Evolutionary conservation across 768 basidiomycete species (phyloP).

Genomic region (Paxillus involutus): DNA sequence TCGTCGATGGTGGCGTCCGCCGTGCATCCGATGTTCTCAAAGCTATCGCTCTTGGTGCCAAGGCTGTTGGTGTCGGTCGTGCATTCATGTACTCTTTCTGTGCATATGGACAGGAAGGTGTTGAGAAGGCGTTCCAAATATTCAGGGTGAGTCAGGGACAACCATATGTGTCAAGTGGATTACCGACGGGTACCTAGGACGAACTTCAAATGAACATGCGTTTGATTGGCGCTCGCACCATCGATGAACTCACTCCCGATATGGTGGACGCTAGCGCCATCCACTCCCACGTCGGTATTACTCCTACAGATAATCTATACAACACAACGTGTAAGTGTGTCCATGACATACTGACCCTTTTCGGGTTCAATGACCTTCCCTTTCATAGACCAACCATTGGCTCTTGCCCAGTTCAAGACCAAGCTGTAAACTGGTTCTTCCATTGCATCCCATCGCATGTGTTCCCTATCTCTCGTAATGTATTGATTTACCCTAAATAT

Average conservation of each 20-base stretch:
- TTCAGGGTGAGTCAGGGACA: constrained; percentile 47
- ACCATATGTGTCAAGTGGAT: neutral
- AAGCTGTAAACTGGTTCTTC: constrained; percentile 9
- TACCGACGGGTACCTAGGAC: constrained; percentile 47
- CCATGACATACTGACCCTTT: neutral
- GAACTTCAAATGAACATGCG: constrained; percentile 97
- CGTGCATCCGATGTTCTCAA: constrained; percentile 48
- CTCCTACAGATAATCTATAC: constrained; percentile 30
- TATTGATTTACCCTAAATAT: neutral
- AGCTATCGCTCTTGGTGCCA: constrained; percentile 54
- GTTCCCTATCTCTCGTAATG: neutral
- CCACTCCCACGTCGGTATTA: constrained; percentile 26
- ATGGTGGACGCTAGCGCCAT: constrained; percentile 71
- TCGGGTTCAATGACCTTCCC: neutral
- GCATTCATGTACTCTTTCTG: constrained; percentile 85
- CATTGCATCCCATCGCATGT: neutral
- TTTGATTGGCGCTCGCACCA: constrained; percentile 74
- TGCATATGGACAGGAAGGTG: constrained; percentile 80
- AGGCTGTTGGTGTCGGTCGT: constrained; percentile 71
- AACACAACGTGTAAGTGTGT: constrained; percentile 31
- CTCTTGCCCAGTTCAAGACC: constrained; percentile 26
- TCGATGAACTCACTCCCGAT: constrained; percentile 73
- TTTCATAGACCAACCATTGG: constrained; percentile 30
- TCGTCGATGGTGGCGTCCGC: constrained; percentile 49
- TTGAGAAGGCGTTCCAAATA: constrained; percentile 76